Percentiles rank a stretch among this genome's conserved stretches.
phyloP scores from a whole-genome alignment of 192 early-diverging fungal genomes.

The Umbelopsis vinacea region DNA sequence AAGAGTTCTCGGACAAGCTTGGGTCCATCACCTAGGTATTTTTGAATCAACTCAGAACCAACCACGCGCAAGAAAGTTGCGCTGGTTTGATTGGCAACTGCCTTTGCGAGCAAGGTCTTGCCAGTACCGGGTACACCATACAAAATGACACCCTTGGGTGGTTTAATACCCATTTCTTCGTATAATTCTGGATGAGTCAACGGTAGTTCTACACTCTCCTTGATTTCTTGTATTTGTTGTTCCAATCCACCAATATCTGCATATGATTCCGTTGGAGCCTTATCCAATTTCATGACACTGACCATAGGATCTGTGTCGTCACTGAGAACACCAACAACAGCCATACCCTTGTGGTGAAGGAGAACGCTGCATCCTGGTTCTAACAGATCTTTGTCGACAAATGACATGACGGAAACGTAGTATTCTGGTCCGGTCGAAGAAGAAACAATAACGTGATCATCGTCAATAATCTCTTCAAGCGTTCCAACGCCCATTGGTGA shows the following conservation, averaged over 20 bases:
- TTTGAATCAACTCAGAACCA: conserved; percentile 98
- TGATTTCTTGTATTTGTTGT: conserved; percentile 97
- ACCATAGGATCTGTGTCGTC: conserved; percentile 99
- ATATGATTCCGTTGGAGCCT: conserved; percentile 98
- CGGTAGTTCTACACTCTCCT: conserved; percentile 83
- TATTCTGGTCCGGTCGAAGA: conserved; percentile 91
- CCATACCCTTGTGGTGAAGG: conserved; percentile 90
- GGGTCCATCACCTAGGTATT: conserved; percentile 98
- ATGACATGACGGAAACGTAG: conserved; percentile 97
- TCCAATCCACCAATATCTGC: conserved; percentile 97
- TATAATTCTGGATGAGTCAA: conserved; percentile 97
- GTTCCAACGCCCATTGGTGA: conserved; percentile 96
- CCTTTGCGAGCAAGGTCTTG: conserved; percentile 96
- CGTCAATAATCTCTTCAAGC: conserved; percentile 99
- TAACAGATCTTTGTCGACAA: conserved; percentile 98
- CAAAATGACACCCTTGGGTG: conserved; percentile 96
- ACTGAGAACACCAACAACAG: conserved; percentile 92
- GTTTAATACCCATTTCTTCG: conserved; percentile 98
- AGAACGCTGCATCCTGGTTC: conserved; percentile 97
- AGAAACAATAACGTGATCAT: conserved; percentile 98
- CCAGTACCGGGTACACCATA: conserved; percentile 94
- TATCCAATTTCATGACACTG: conserved; percentile 99
- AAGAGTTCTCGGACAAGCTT: conserved; percentile 98
- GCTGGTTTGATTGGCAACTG: conserved; percentile 97
- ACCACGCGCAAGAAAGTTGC: conserved; percentile 98